phyloP scores from a whole-genome alignment of 2,329 filamentous ascomycete genomes.

The Curvularia spicifera region DNA sequence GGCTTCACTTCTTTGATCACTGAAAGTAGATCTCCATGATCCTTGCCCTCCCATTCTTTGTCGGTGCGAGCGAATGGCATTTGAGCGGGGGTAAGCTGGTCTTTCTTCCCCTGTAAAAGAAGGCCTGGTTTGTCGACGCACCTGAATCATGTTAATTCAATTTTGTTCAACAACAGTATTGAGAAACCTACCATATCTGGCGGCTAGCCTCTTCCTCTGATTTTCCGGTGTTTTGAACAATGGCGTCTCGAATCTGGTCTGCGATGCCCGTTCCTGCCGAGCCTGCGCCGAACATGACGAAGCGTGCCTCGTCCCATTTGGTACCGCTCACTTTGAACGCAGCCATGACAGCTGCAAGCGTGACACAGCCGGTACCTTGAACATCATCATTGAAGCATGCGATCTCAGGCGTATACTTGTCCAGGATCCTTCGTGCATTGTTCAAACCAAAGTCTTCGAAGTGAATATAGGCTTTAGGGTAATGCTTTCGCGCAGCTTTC shows the following conservation, averaged over 20 bases:
- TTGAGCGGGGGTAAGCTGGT: slow-evolving; percentile 71
- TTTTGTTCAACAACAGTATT: too few relatives aligned
- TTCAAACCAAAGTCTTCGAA: slow-evolving; percentile 86
- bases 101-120: slow-evolving; percentile 66
- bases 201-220: slow-evolving; percentile 75
- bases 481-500: slow-evolving; percentile 68
- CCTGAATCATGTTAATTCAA: slow-evolving; percentile 54
- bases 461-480: slow-evolving; percentile 82
- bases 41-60: slow-evolving; percentile 66
- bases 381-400: slow-evolving; percentile 93
- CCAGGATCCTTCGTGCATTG: slow-evolving; percentile 78
- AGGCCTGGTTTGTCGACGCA: slow-evolving; percentile 83
- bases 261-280: slow-evolving; percentile 86
- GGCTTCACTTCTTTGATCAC: slow-evolving; percentile 76
- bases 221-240: slow-evolving; percentile 70
- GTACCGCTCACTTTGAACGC: slow-evolving; percentile 72
- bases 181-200: slow-evolving; percentile 71
- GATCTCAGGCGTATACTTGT: slow-evolving; percentile 74
- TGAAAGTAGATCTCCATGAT: slow-evolving; percentile 65
- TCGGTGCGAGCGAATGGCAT: slow-evolving; percentile 69
- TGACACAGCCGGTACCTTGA: slow-evolving; percentile 87
- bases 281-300: slow-evolving; percentile 81
- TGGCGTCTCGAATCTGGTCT: slow-evolving; percentile 81
- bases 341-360: slow-evolving; percentile 80
- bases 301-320: slow-evolving; percentile 70